phyloP scores from a whole-genome alignment of 257 asterid species.

The Solanum chiquidenum region DNA sequence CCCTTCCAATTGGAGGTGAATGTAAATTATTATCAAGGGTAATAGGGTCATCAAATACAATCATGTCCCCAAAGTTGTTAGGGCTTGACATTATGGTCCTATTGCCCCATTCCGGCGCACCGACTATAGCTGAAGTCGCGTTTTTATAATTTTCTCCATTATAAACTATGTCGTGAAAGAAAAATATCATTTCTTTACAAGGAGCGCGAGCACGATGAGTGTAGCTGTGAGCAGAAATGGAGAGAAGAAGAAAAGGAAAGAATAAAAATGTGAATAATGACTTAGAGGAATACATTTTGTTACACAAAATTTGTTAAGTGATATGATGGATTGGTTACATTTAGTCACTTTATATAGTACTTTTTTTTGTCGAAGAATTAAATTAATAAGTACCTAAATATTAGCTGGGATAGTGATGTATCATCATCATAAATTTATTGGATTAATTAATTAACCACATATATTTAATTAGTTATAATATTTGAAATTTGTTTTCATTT shows the following conservation, averaged over 20 bases:
- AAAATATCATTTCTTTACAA: slow-evolving; percentile 18
- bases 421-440: not conserved
- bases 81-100: slow-evolving; percentile 13
- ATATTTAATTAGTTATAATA: not conserved
- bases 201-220: not conserved
- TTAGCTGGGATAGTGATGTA: not conserved
- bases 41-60: slow-evolving; percentile 39
- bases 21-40: slow-evolving; percentile 28
- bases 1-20: slow-evolving; percentile 33
- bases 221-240: not conserved
- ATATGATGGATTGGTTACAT: not conserved
- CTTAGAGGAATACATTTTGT: not conserved
- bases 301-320: not conserved
- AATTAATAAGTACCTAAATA: not conserved
- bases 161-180: slow-evolving; percentile 32
- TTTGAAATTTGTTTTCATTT: not conserved
- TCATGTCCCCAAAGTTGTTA: slow-evolving; percentile 28
- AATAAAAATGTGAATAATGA: not conserved
- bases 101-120: slow-evolving; percentile 29
- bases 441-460: not conserved
- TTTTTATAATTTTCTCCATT: slow-evolving; percentile 24
- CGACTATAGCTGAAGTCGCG: slow-evolving; percentile 27
- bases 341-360: not conserved
- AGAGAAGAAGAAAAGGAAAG: not conserved
- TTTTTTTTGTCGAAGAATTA: not conserved